Percentiles rank a stretch among this genome's conserved stretches.
phyloP scores from a whole-genome alignment of 371 early-diverging fungal species.

The Rhizopus microsporus region DNA sequence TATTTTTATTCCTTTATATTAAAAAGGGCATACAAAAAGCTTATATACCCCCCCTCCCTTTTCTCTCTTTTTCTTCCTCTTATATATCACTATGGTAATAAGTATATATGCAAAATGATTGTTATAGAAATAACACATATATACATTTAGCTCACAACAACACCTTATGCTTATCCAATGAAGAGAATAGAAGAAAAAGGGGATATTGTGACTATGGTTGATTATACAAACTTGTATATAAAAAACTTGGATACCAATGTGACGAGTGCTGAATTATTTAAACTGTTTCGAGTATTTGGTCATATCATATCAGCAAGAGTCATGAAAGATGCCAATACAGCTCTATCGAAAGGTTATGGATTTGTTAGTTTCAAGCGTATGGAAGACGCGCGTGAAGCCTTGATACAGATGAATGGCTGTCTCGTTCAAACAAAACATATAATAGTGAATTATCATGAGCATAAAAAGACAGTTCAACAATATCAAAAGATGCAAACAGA shows the following conservation, averaged over 20 bases:
- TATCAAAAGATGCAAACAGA: slow-evolving; percentile 4
- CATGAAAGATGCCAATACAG: slow-evolving; percentile 81
- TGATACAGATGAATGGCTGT: slow-evolving; percentile 40
- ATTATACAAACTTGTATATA: slow-evolving; percentile 48
- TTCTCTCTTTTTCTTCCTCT: no score
- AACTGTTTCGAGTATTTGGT: slow-evolving; percentile 42
- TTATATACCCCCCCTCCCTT: no score
- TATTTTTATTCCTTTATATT: no score
- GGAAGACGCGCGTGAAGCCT: slow-evolving; percentile 44
- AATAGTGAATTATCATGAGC: slow-evolving; percentile 48
- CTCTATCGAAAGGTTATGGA: slow-evolving; percentile 88
- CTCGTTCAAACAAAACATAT: slow-evolving; percentile 32
- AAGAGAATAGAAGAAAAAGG: slow-evolving; percentile 2
- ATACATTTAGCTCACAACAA: background rate
- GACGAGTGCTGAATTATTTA: slow-evolving; percentile 44
- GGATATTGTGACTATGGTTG: slow-evolving; percentile 22
- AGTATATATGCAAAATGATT: no score
- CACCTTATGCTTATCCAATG: slow-evolving; percentile 25
- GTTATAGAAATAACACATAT: no score
- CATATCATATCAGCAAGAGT: slow-evolving; percentile 58
- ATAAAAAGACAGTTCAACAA: slow-evolving; percentile 30
- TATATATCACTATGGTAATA: no score
- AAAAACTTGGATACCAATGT: slow-evolving; percentile 48
- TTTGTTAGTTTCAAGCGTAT: slow-evolving; percentile 56
- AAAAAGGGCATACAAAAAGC: no score